Conservation (phyloP, 2,329 filamentous ascomycete genomes). For the Penicillium sp. region DNA sequence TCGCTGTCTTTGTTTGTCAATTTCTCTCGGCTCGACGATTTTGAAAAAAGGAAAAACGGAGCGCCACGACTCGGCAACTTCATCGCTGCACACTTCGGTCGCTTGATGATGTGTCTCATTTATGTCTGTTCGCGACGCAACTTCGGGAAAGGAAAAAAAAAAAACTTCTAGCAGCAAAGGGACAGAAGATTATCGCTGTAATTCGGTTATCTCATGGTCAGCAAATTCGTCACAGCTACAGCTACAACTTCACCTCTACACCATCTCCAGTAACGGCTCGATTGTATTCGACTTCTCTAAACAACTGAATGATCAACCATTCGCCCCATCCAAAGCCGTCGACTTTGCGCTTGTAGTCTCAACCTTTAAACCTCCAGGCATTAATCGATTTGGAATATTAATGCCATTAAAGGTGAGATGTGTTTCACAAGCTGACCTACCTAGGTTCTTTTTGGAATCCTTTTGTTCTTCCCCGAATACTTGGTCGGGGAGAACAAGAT, state of each 20-base stretch:
- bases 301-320: slow-evolving; percentile 9
- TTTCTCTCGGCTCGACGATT: slow-evolving; percentile 29
- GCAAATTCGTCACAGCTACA: slow-evolving; percentile 28
- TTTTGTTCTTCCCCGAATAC: not conserved
- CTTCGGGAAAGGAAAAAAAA: slow-evolving; percentile 28
- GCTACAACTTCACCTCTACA: slow-evolving; percentile 30
- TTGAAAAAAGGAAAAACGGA: slow-evolving; percentile 20
- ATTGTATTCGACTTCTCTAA: slow-evolving; percentile 30
- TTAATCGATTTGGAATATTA: not conserved
- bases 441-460: not conserved
- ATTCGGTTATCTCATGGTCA: slow-evolving; percentile 39
- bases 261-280: slow-evolving; percentile 37
- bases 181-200: slow-evolving; percentile 38
- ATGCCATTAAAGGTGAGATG: slow-evolving; percentile 1
- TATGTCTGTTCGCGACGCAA: slow-evolving; percentile 34
- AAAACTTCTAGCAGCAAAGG: slow-evolving; percentile 35
- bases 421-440: slow-evolving; percentile 1
- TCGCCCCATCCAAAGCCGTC: slow-evolving; percentile 16
- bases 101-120: slow-evolving; percentile 32
- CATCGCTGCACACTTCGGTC: slow-evolving; percentile 29
- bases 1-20: slow-evolving; percentile 30
- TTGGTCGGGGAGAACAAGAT: not conserved
- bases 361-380: slow-evolving; percentile 12
- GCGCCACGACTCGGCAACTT: slow-evolving; percentile 27
- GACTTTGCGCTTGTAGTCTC: slow-evolving; percentile 23